A percentile compares a stretch with the other conserved stretches of the same genome.
phyloP scores from a whole-genome alignment of 139 green algal genomes.

The Pedinophyceae sp. region DNA sequence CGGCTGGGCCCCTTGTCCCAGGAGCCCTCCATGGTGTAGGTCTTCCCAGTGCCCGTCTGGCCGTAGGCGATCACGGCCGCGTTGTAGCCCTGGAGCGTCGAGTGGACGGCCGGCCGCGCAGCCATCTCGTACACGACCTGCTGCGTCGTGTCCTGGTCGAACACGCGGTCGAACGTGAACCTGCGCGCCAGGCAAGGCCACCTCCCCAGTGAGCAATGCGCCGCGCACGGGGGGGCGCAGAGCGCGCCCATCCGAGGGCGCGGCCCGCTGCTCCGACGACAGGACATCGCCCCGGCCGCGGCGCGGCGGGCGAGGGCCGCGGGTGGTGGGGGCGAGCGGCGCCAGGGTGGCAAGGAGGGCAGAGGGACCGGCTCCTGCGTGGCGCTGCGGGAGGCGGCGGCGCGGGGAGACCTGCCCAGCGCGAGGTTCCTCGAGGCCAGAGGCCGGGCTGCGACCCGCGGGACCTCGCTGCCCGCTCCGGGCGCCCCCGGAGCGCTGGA shows the following conservation, averaged over 20 bases:
- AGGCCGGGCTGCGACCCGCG: neutral
- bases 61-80: conserved; percentile 81
- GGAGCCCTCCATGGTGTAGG: conserved; percentile 77
- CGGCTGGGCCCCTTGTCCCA: conserved; percentile 16
- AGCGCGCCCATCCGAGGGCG: too few relatives aligned
- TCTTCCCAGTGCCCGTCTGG: conserved; percentile 59
- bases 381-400: neutral
- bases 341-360: neutral
- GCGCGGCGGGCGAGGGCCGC: too few relatives aligned
- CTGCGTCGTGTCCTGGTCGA: conserved; percentile 53
- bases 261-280: too few relatives aligned
- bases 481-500: neutral
- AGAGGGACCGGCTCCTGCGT: neutral
- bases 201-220: too few relatives aligned
- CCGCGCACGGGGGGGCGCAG: too few relatives aligned
- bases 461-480: neutral
- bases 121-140: conserved; percentile 59
- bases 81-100: conserved; percentile 77
- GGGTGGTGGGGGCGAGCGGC: conserved; percentile 20
- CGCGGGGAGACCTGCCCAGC: neutral
- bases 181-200: too few relatives aligned
- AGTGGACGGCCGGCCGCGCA: conserved; percentile 59
- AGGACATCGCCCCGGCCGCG: too few relatives aligned
- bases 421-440: neutral
- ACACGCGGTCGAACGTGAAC: conserved; percentile 89